These are phyloP conservation scores for Eimeria necatrix DNA, from an alignment of 169 alveolate species.

Conservation along the genomic window DNA sequence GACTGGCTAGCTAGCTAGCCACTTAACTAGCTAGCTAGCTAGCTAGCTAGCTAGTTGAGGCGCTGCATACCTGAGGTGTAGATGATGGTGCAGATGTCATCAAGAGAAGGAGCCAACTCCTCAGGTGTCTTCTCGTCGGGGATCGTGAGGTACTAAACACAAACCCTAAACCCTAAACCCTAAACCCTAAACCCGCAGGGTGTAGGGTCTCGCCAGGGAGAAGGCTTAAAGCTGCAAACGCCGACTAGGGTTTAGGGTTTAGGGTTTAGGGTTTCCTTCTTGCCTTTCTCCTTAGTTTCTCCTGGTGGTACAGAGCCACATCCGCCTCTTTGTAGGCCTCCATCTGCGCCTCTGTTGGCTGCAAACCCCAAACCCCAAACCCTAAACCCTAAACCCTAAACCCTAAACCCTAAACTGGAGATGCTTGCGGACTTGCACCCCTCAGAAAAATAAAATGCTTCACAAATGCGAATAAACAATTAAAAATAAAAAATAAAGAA, in stretches of 20 bases:
- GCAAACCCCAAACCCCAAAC: background rate
- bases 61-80: constrained; percentile 75
- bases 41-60: background rate
- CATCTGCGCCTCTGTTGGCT: constrained; percentile 62
- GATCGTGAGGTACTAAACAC: constrained; percentile 5
- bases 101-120: constrained; percentile 47
- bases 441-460: no score
- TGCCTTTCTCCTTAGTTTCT: constrained; percentile 61
- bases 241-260: constrained; percentile 12
- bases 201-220: background rate
- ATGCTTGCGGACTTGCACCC: background rate
- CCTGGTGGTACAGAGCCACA: constrained; percentile 30
- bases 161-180: background rate
- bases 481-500: no score
- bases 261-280: background rate
- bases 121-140: constrained; percentile 47
- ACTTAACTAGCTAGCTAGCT: constrained; percentile 14
- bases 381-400: background rate
- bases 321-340: constrained; percentile 42
- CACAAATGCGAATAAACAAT: no score
- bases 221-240: background rate
- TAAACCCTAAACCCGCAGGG: background rate
- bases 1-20: background rate
- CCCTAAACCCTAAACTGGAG: background rate
- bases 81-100: constrained; percentile 73